phyloP scores from a whole-genome alignment of 805 yeast species.

The Candida railenensis region DNA sequence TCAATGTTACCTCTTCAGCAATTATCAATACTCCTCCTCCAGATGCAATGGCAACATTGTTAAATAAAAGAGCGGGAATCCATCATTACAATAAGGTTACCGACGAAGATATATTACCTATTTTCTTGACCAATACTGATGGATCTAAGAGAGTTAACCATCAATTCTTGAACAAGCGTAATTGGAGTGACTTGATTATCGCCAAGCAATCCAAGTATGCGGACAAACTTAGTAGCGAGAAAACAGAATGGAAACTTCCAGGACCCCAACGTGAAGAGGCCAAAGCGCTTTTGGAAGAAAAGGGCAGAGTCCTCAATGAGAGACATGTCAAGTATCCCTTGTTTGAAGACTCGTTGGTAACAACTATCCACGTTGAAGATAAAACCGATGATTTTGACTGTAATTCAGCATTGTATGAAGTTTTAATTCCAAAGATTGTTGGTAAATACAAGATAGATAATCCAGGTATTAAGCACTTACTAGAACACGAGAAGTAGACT shows the following conservation, averaged over 20 bases:
- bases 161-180: slow-evolving; percentile 62
- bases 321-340: slow-evolving; percentile 52
- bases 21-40: slow-evolving; percentile 94
- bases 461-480: slow-evolving; percentile 32
- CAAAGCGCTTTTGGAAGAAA: slow-evolving; percentile 7
- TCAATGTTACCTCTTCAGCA: slow-evolving; percentile 87
- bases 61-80: slow-evolving; percentile 63
- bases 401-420: slow-evolving; percentile 61
- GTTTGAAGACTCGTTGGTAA: slow-evolving; percentile 55
- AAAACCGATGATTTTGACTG: slow-evolving; percentile 49
- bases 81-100: slow-evolving; percentile 67
- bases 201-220: slow-evolving; percentile 30
- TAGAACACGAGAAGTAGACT: not conserved
- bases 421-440: slow-evolving; percentile 63
- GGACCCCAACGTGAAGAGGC: slow-evolving; percentile 31
- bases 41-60: slow-evolving; percentile 71
- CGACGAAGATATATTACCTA: slow-evolving; percentile 78
- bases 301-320: slow-evolving; percentile 23
- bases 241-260: slow-evolving; percentile 35
- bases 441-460: slow-evolving; percentile 31
- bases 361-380: slow-evolving; percentile 73
- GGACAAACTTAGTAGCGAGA: slow-evolving; percentile 15
- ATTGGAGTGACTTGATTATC: slow-evolving; percentile 70
- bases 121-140: slow-evolving; percentile 62
- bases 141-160: slow-evolving; percentile 47